Percentiles rank a stretch among this genome's conserved stretches.
Evolutionary conservation across 352 stramenopile genomes (phyloP).

Genomic region (Globisporangium cederbergense): DNA sequence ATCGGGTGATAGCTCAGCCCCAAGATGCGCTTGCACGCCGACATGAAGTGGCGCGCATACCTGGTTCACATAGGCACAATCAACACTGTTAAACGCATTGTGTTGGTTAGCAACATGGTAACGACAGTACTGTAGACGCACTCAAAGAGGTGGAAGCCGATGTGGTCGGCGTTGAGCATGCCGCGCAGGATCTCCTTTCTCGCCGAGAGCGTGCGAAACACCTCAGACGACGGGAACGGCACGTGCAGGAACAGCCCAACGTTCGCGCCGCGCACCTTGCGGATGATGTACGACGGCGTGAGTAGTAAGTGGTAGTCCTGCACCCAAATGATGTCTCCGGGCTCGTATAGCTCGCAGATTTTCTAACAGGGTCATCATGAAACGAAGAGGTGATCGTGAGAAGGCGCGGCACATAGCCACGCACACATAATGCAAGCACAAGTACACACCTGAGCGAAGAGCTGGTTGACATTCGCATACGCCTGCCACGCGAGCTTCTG

Average conservation of each 20-base stretch:
- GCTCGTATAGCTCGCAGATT: constrained; percentile 75
- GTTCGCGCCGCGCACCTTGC: constrained; percentile 83
- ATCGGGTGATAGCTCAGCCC: constrained; percentile 93
- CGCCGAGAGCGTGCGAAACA: constrained; percentile 96
- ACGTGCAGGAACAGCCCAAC: constrained; percentile 98
- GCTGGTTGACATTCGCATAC: constrained; percentile 95
- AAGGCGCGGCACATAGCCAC: not conserved
- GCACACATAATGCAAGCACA: constrained; percentile 23
- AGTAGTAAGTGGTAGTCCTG: constrained; percentile 98
- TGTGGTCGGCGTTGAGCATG: constrained; percentile 90
- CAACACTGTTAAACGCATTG: not conserved
- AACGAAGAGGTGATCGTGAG: not conserved
- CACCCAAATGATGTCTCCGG: constrained; percentile 93
- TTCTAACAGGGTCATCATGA: constrained; percentile 23
- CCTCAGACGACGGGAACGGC: constrained; percentile 97
- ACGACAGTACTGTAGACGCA: constrained; percentile 27
- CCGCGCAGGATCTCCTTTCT: constrained; percentile 88
- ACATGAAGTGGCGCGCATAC: constrained; percentile 88
- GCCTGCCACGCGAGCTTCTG: constrained; percentile 87
- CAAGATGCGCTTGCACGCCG: constrained; percentile 90
- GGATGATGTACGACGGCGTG: constrained; percentile 94
- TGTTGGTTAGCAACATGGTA: not conserved
- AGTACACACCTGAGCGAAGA: constrained; percentile 67
- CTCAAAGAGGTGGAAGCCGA: constrained; percentile 94
- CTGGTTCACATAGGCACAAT: constrained; percentile 5